phyloP scores from a whole-genome alignment of 306 rosid genomes.

The Spatholobus suberectus region DNA sequence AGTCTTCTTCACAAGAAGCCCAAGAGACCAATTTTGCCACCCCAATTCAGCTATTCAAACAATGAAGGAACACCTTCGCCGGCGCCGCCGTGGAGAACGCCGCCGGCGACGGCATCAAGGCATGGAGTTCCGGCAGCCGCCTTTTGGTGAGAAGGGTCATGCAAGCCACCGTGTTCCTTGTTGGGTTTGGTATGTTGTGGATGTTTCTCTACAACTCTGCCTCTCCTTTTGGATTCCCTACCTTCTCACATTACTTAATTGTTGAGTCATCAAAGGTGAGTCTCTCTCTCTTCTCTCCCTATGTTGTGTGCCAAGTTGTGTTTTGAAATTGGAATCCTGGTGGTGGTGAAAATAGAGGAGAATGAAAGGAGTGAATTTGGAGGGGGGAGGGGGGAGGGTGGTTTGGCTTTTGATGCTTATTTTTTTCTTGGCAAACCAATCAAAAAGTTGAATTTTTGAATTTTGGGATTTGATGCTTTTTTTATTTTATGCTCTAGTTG shows the following conservation, averaged over 20 bases:
- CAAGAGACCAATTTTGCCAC: neutral
- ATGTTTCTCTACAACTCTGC: slow-evolving; percentile 42
- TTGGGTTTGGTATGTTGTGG: slow-evolving; percentile 47
- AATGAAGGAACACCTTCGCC: slow-evolving; percentile 45
- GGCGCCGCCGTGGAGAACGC: neutral
- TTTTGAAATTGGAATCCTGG: neutral
- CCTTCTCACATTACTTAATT: slow-evolving; percentile 35
- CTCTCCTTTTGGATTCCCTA: slow-evolving; percentile 47
- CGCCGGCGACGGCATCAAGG: neutral
- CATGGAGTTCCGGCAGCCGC: slow-evolving; percentile 25
- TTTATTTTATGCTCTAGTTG: neutral
- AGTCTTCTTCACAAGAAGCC: neutral
- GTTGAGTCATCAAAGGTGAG: slow-evolving; percentile 32
- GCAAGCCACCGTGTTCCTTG: slow-evolving; percentile 15
- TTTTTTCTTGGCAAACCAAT: neutral
- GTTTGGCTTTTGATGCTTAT: neutral
- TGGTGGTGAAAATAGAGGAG: neutral
- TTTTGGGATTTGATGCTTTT: neutral
- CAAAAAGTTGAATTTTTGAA: neutral
- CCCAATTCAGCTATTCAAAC: neutral
- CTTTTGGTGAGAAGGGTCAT: slow-evolving; percentile 25
- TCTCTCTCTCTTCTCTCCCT: neutral
- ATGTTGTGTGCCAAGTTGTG: neutral
- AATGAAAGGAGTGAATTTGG: neutral
- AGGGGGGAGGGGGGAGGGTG: too few species aligned